These are phyloP conservation scores for Solanum stenotomum DNA, from an alignment of 257 asterid species.

Conservation along the genomic window DNA sequence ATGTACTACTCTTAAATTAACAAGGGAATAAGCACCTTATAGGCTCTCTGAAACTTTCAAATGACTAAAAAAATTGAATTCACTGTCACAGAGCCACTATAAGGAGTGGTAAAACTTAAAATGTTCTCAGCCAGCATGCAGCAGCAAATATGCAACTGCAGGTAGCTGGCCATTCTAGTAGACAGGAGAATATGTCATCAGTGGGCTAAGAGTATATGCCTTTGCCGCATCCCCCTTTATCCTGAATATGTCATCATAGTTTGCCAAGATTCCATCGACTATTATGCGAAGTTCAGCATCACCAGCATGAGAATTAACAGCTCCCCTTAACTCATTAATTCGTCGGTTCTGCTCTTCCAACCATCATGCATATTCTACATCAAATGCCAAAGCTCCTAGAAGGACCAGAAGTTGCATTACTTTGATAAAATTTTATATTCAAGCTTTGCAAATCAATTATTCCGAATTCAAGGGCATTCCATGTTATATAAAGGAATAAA, in stretches of 20 bases:
- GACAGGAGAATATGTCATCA: too few species aligned
- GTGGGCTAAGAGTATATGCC: slow-evolving; percentile 21
- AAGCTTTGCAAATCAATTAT: neutral
- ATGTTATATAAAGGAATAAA: neutral
- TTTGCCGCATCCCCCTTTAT: slow-evolving; percentile 95
- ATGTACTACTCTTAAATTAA: neutral
- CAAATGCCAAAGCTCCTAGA: slow-evolving; percentile 94
- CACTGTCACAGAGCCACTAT: neutral
- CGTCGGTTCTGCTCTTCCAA: slow-evolving; percentile 85
- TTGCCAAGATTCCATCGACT: slow-evolving; percentile 78
- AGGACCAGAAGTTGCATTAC: neutral
- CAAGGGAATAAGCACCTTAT: neutral
- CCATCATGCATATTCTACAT: slow-evolving; percentile 95
- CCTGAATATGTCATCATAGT: slow-evolving; percentile 80
- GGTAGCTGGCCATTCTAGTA: neutral
- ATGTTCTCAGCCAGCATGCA: neutral
- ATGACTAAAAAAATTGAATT: neutral
- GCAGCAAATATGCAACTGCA: neutral
- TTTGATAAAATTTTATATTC: neutral
- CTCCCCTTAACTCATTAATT: slow-evolving; percentile 83
- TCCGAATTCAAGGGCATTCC: neutral
- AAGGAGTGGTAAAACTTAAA: neutral
- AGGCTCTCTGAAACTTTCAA: neutral
- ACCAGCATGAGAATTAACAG: slow-evolving; percentile 87
- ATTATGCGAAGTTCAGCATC: slow-evolving; percentile 89